Evolutionary conservation across 2,329 filamentous ascomycete species (phyloP).

Genomic region (Raffaelea albimanens): DNA sequence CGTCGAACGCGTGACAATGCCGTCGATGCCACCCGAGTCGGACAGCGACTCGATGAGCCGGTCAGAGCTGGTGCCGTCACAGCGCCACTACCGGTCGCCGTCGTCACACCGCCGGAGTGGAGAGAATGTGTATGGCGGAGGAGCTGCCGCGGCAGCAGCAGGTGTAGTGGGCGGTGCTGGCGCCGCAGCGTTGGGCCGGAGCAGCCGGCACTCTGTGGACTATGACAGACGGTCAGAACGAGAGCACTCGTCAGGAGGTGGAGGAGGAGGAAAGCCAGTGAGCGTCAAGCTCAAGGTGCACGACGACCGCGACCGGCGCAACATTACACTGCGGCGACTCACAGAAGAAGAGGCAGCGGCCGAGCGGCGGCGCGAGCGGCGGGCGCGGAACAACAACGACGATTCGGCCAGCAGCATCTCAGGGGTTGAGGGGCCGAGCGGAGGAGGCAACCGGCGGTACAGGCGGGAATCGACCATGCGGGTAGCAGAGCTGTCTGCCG

Average conservation of each 20-base stretch:
- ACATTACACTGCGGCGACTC: constrained; percentile 51
- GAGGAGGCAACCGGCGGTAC: constrained; percentile 38
- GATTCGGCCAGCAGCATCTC: constrained; percentile 49
- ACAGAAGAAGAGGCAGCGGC: constrained; percentile 50
- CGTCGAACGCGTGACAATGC: constrained; percentile 34
- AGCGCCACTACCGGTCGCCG: constrained; percentile 22
- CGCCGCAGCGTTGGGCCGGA: constrained; percentile 12
- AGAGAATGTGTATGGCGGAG: background rate
- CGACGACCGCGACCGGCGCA: constrained; percentile 45
- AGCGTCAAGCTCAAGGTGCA: constrained; percentile 52
- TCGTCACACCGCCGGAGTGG: constrained; percentile 22
- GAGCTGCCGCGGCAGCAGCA: constrained; percentile 1
- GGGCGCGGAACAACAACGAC: constrained; percentile 28
- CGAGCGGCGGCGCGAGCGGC: constrained; percentile 24
- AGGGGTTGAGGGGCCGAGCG: constrained; percentile 41
- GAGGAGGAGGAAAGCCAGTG: constrained; percentile 31
- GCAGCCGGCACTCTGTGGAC: constrained; percentile 15
- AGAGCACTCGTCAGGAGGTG: too few relatives aligned
- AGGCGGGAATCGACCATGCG: constrained; percentile 42
- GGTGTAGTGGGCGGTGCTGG: too few relatives aligned
- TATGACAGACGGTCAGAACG: background rate
- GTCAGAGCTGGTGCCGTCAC: constrained; percentile 32
- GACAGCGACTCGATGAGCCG: constrained; percentile 33
- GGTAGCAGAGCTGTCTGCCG: constrained; percentile 35
- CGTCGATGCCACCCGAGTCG: constrained; percentile 43